Percentiles rank a stretch among this genome's conserved stretches.
These are phyloP conservation scores for Leptodontidium sp. DNA, from an alignment of 2,329 filamentous ascomycete genomes.

Conservation along the genomic window DNA sequence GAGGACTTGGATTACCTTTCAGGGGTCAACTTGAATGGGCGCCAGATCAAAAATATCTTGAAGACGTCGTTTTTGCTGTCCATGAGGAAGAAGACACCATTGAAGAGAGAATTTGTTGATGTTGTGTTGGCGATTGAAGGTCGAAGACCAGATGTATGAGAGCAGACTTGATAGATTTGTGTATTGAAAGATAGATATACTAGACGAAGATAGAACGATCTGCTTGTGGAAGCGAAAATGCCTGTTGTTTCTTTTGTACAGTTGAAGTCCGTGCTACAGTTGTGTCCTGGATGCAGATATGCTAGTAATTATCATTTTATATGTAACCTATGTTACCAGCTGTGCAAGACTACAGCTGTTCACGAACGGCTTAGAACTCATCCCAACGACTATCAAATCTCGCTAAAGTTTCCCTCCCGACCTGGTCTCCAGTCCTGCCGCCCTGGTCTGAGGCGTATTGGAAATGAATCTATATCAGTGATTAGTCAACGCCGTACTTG, in stretches of 20 bases:
- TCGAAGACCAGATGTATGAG: neutral
- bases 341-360: neutral
- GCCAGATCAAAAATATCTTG: conserved; percentile 48
- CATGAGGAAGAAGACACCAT: conserved; percentile 6
- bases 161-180: neutral
- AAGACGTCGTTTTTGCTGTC: conserved; percentile 45
- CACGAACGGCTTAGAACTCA: neutral
- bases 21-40: conserved; percentile 42
- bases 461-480: conserved; percentile 7
- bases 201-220: too few relatives aligned
- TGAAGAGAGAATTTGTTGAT: neutral
- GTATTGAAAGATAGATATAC: too few relatives aligned
- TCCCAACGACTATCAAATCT: conserved; percentile 15
- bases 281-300: too few relatives aligned
- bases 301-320: too few relatives aligned
- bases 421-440: neutral
- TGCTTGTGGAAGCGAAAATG: too few relatives aligned
- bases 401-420: conserved; percentile 2
- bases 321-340: too few relatives aligned
- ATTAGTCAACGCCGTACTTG: too few relatives aligned
- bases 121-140: conserved; percentile 1
- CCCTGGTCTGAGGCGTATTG: conserved; percentile 8
- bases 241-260: too few relatives aligned
- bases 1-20: conserved; percentile 31
- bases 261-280: too few relatives aligned